Conservation (phyloP, 495 filamentous ascomycete species). For the Podospora comata region DNA sequence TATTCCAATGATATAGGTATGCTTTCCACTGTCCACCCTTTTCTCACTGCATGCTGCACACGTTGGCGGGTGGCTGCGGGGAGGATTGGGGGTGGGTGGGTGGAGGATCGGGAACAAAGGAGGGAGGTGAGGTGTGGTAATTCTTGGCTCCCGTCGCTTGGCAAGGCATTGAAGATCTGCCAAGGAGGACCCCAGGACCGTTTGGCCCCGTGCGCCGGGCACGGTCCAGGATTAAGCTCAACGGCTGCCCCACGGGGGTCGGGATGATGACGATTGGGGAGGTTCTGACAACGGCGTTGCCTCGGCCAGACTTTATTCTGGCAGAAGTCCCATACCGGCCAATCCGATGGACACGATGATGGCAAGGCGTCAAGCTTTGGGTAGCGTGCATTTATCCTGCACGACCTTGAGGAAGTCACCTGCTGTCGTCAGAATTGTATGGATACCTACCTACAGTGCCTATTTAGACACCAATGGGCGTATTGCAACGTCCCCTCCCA, state of each 20-base stretch:
- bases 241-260: not conserved
- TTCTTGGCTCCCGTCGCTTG: not conserved
- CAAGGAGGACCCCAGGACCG: not conserved
- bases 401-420: not conserved
- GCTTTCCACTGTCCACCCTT: conserved; percentile 28
- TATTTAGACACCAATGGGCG: too few relatives aligned
- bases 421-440: not conserved
- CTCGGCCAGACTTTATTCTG: conserved; percentile 15
- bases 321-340: not conserved
- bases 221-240: not conserved
- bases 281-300: conserved; percentile 13
- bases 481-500: too few relatives aligned
- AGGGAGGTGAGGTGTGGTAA: not conserved
- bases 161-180: not conserved
- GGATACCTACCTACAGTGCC: too few relatives aligned
- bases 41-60: conserved; percentile 46
- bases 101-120: too few relatives aligned
- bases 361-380: not conserved
- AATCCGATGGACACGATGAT: not conserved
- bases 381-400: not conserved
- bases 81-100: conserved; percentile 28
- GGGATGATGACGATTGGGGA: conserved; percentile 5
- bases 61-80: conserved; percentile 37
- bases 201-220: not conserved
- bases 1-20: not conserved